Percentiles rank a stretch among this genome's conserved stretches.
phyloP scores from a whole-genome alignment of 768 basidiomycete species.

The Pleurotus giganteus region DNA sequence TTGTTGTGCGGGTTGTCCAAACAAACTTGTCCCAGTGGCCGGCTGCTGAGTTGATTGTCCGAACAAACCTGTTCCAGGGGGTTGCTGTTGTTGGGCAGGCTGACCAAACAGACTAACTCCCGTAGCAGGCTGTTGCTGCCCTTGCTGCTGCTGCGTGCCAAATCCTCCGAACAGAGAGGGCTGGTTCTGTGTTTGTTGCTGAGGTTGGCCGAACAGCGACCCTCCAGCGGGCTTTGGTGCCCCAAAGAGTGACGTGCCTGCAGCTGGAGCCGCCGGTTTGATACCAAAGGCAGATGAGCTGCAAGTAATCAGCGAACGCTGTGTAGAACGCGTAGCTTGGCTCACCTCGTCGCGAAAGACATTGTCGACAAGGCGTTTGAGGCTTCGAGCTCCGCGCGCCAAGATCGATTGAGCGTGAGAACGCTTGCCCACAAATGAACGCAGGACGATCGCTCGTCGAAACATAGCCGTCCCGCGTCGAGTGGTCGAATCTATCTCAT shows the following conservation, averaged over 20 bases:
- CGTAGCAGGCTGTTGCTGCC: slow-evolving; percentile 20
- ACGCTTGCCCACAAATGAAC: too few relatives aligned
- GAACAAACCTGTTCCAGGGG: slow-evolving; percentile 18
- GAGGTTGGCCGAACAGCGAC: slow-evolving; percentile 24
- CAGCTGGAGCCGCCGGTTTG: slow-evolving; percentile 28
- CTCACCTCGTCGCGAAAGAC: slow-evolving; percentile 5
- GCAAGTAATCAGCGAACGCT: not conserved
- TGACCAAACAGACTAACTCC: slow-evolving; percentile 27
- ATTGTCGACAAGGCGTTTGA: not conserved
- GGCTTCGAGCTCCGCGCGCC: too few relatives aligned
- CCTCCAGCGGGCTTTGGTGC: slow-evolving; percentile 26
- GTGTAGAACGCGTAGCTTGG: not conserved
- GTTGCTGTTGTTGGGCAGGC: slow-evolving; percentile 23
- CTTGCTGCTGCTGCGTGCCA: slow-evolving; percentile 19
- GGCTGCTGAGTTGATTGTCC: slow-evolving; percentile 19
- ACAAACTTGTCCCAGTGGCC: slow-evolving; percentile 22
- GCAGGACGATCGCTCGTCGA: too few relatives aligned
- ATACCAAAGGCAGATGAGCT: slow-evolving; percentile 37
- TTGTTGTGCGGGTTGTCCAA: slow-evolving; percentile 24
- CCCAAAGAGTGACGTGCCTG: slow-evolving; percentile 25
- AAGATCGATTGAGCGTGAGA: not conserved
- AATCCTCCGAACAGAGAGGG: slow-evolving; percentile 9
- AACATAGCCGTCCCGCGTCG: too few relatives aligned
- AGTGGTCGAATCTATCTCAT: too few relatives aligned
- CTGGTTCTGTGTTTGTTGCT: slow-evolving; percentile 25